Evolutionary conservation across 2,329 filamentous ascomycete species (phyloP).

Genomic region (Fragosphaeria purpurea): DNA sequence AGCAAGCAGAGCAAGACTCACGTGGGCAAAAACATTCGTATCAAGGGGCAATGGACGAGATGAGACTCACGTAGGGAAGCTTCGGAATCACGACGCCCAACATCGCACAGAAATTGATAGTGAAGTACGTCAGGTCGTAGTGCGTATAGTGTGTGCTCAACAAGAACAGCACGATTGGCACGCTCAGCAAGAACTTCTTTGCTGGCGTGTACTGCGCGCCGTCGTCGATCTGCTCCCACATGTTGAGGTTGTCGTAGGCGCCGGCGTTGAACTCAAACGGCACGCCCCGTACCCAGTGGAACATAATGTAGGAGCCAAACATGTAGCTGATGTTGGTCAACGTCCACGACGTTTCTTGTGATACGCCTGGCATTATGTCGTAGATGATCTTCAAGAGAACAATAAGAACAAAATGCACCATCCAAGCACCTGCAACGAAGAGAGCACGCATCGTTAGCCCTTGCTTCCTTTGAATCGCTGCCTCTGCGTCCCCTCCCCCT

Average conservation of each 20-base stretch:
- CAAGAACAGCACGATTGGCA: constrained; percentile 88
- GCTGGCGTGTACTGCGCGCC: constrained; percentile 97
- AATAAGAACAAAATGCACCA: constrained; percentile 92
- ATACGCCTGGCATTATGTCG: constrained; percentile 91
- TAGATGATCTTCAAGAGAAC: constrained; percentile 88
- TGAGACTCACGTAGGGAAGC: constrained; percentile 68
- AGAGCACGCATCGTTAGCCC: constrained; percentile 3
- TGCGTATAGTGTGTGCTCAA: constrained; percentile 98
- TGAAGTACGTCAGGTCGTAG: constrained; percentile 94
- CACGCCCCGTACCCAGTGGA: constrained; percentile 95
- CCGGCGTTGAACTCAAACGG: constrained; percentile 98
- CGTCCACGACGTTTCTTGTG: constrained; percentile 97
- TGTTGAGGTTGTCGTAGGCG: constrained; percentile 98
- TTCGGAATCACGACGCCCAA: constrained; percentile 93
- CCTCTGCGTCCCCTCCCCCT: no score
- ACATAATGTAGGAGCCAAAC: constrained; percentile 98
- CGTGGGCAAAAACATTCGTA: not conserved
- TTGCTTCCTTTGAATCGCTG: constrained; percentile 1
- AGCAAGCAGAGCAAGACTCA: constrained; percentile 11
- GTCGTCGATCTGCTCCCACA: constrained; percentile 99
- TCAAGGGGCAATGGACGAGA: not conserved
- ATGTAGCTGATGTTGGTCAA: constrained; percentile 98
- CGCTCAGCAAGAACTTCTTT: constrained; percentile 94
- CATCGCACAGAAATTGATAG: constrained; percentile 90
- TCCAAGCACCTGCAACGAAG: constrained; percentile 70